Base-by-base conservation (phyloP, 371 early-diverging fungal species). In the Syncephalastrum monosporum region DNA sequence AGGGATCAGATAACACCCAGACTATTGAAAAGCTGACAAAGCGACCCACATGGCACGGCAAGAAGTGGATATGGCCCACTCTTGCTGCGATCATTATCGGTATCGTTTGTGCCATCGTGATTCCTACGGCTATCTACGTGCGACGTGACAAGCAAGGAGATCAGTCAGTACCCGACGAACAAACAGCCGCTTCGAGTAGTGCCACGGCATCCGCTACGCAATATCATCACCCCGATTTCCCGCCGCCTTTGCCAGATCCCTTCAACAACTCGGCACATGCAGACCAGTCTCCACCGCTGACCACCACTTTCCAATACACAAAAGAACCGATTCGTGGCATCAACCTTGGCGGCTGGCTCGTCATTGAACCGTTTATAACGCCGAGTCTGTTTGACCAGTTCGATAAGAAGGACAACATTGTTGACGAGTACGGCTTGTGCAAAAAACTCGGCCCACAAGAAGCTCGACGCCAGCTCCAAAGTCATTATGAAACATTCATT, bases 301-400 rank as follows among this genome's bases (percentile, higher is more conserved):
- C 63, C 19, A 65, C 79, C 46, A 69, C 75, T 1, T 89, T 89
- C 56, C 71, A 64, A 1, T 83, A 83, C 24, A 72, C 68, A 1
- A 71, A 83, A 21, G 57, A 60, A 3, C 69, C 77, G 0, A 85
- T 91, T 33, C 86, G 89, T 4, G 89, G 89, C 6, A 85, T 89
- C 58, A 89, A 91, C 48, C 53, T 89, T 6, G 89, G 91, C 16
- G 89, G 89, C 0, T 83, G 87, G 82, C 74, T 91, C 3, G 87
- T 89, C 7, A 70, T 88, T 2, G 89, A 91, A 57, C 88, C 88
- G 0, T 89, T 84, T 63, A 88, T 91, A 55, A 85, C 81, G 0
- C 91, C 91, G 15, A 81, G 79, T 5, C 59, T 89, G 0, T 90
- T 89, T 72, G 79, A 84, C 17, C 84, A 85, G 29, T 84, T 75